Evolutionary conservation across 805 yeast species (phyloP).

Genomic region (Kazachstania taianensis): DNA sequence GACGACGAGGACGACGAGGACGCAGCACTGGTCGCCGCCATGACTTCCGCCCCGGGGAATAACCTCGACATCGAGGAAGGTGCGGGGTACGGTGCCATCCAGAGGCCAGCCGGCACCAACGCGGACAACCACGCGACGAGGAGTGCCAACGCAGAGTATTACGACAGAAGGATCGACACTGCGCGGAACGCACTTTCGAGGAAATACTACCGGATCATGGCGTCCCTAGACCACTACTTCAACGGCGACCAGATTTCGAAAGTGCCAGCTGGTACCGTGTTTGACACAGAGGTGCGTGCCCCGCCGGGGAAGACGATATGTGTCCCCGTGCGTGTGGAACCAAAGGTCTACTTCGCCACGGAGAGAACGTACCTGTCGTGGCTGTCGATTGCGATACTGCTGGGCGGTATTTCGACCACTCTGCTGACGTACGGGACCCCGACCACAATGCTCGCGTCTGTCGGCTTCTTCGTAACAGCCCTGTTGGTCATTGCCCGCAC

Average conservation of each 20-base stretch:
- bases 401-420: constrained; percentile 84
- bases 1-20: constrained; percentile 31
- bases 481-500: constrained; percentile 65
- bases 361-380: constrained; percentile 92
- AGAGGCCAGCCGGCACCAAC: constrained; percentile 3
- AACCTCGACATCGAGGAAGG: constrained; percentile 63
- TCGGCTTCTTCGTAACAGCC: constrained; percentile 80
- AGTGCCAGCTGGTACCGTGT: constrained; percentile 56
- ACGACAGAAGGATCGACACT: constrained; percentile 15
- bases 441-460: constrained; percentile 67
- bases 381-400: constrained; percentile 81
- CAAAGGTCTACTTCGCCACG: constrained; percentile 97
- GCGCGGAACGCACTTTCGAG: constrained; percentile 16
- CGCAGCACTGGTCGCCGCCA: constrained; percentile 22
- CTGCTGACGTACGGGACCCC: constrained; percentile 75
- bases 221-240: constrained; percentile 36
- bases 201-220: constrained; percentile 14
- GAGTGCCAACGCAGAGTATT: constrained; percentile 27
- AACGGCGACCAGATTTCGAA: constrained; percentile 41
- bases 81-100: constrained; percentile 37
- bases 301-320: constrained; percentile 86
- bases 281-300: constrained; percentile 47
- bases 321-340: constrained; percentile 94
- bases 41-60: constrained; percentile 38
- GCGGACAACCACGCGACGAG: constrained; percentile 1